Conservation (phyloP, 768 basidiomycete genomes). For the Lactarius hengduanensis region DNA sequence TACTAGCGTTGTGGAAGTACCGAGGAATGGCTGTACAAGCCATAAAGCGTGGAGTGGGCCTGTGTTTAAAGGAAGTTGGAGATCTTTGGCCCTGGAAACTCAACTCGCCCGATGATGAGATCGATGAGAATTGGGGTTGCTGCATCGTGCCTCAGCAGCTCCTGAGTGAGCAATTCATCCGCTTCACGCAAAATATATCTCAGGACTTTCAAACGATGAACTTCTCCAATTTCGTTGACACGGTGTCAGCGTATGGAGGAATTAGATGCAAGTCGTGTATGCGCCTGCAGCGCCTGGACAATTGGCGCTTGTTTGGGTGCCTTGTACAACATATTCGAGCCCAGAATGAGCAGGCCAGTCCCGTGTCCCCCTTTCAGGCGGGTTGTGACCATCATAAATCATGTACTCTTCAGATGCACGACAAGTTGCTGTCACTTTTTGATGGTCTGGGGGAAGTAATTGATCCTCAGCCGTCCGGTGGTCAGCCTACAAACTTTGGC, state of each 20-base stretch:
- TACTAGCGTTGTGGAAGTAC: conserved; percentile 14
- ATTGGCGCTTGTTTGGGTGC: conserved; percentile 5
- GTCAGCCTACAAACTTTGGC: not conserved
- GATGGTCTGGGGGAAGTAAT: not conserved
- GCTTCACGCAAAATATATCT: too few relatives aligned
- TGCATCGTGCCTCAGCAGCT: too few relatives aligned
- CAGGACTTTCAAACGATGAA: too few relatives aligned
- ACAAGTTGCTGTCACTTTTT: not conserved
- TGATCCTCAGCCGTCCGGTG: not conserved
- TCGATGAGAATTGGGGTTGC: too few relatives aligned
- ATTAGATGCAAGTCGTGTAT: too few relatives aligned
- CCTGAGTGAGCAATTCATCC: too few relatives aligned
- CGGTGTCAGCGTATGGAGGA: too few relatives aligned
- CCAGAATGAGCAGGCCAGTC: not conserved
- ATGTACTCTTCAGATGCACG: not conserved
- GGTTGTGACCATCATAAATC: not conserved
- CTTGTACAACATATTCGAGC: conserved; percentile 2
- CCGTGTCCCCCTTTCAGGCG: not conserved
- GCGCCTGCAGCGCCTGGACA: not conserved
- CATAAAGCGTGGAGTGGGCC: not conserved
- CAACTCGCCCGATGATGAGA: too few relatives aligned
- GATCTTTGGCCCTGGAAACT: conserved; percentile 6
- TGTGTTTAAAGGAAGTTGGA: conserved; percentile 2
- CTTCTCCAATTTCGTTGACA: conserved; percentile 1
- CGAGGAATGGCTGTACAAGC: not conserved